Base-by-base conservation (phyloP, 495 filamentous ascomycete genomes). In the Penicillium daleae region DNA sequence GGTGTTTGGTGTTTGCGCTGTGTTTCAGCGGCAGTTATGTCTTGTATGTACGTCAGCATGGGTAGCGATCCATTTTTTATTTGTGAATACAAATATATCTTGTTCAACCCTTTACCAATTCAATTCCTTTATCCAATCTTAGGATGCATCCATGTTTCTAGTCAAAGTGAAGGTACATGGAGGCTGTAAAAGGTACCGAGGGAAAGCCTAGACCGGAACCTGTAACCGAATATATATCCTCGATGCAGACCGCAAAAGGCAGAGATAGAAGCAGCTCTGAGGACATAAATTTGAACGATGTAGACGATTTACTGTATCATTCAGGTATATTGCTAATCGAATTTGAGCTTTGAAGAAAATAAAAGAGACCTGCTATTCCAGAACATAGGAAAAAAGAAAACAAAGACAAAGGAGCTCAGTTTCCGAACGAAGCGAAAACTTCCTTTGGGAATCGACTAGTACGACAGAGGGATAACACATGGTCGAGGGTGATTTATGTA, bases 381-480 rank as follows among this genome's bases (percentile, higher is more conserved):
- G 17, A 65, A 71, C 64, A 71, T 63, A 74, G 51, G 61, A 63
- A 63, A 63, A 67, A 49, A 52, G 49, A 66, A 67, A 53, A 65
- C 59, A 62, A 66, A 52, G 62, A 69, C 63, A 71, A 71, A 66
- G 60, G 52, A 66, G 60, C 35, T 59, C 32, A 39, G 44, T 27
- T 56, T 59, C 59, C 24, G 55, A 58, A 51, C 19, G 35, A 59
- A 61, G 44, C 58, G 35, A n/a, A 59, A 42, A 56, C 51, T 65
- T 67, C 62, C 69, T 66, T 64, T 62, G 49, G 59, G 56, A 70
- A 66, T 66, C 68, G 71, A 74, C 74, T 68, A 72, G 68, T 78
- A 79, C 75, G 76, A 79, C 76, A 77, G 66, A 61, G 59, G 64
- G 66, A 69, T 66, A 71, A 71, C 60, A 71, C 62, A 64, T 60